Evolutionary conservation across 2,329 filamentous ascomycete genomes (phyloP).

Genomic region (Fusarium sp.): DNA sequence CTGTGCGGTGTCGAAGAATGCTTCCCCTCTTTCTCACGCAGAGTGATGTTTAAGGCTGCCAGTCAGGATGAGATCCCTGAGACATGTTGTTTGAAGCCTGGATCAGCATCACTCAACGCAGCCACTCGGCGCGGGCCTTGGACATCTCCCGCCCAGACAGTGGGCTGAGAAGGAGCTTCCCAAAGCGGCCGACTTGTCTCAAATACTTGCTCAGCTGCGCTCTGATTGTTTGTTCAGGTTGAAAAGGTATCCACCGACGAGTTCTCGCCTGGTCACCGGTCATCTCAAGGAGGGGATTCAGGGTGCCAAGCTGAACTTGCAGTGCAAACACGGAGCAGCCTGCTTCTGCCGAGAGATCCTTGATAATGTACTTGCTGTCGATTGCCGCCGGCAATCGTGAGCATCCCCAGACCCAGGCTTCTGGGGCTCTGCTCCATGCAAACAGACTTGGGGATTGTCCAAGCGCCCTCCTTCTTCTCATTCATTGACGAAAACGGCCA

Average conservation of each 20-base stretch:
- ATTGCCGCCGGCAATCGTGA: background rate
- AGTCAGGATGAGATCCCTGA: background rate
- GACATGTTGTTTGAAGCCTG: constrained; percentile 5
- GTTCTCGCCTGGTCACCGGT: constrained; percentile 1
- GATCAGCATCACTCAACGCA: constrained; percentile 1
- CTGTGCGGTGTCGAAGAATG: background rate
- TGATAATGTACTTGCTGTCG: background rate
- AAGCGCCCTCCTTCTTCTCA: constrained; percentile 2
- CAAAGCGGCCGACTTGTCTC: constrained; percentile 27
- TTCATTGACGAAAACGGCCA: constrained; percentile 6
- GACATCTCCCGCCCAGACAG: constrained; percentile 13
- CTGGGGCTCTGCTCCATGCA: constrained; percentile 12
- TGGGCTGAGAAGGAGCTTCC: constrained; percentile 3
- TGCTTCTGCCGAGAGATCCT: background rate
- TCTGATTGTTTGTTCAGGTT: constrained; percentile 18
- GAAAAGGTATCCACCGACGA: constrained; percentile 20
- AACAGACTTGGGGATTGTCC: constrained; percentile 23
- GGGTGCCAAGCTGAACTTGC: background rate
- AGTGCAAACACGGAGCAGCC: constrained; percentile 4
- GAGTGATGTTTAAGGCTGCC: background rate
- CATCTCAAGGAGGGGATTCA: background rate
- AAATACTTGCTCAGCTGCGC: constrained; percentile 7
- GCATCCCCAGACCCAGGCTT: constrained; percentile 12
- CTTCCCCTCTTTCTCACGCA: background rate
- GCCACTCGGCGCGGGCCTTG: constrained; percentile 30